These are phyloP conservation scores for Zea mays DNA, from an alignment of 176 grass and related monocot species.

Conservation along the genomic window Zm-B73-REFERENCE-NAM-5.0 NC_050097.1:160349001-160349500, in stretches of 20 bases:
- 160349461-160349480: too few relatives aligned
- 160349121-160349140: conserved; percentile 47
- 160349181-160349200: conserved; percentile 31
- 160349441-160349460: too few relatives aligned
- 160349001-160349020: conserved; percentile 48
- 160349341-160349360: neutral
- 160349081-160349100: conserved; percentile 19
- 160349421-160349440: too few relatives aligned
- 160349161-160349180: conserved; percentile 18
- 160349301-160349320: neutral
- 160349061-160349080: conserved; percentile 45
- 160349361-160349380: neutral
- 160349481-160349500: too few relatives aligned
- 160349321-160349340: conserved; percentile 3
- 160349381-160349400: too few relatives aligned
- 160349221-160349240: conserved; percentile 26
- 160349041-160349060: conserved; percentile 50
- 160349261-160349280: conserved; percentile 41
- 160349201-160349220: conserved; percentile 21
- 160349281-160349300: neutral
- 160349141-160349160: conserved; percentile 38
- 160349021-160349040: conserved; percentile 84
- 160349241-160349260: conserved; percentile 22
- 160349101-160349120: conserved; percentile 36
- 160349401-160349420: too few relatives aligned